Evolutionary conservation across 1,284 basidiomycete genomes (phyloP).

Genomic region (Termitomyces sp.): DNA sequence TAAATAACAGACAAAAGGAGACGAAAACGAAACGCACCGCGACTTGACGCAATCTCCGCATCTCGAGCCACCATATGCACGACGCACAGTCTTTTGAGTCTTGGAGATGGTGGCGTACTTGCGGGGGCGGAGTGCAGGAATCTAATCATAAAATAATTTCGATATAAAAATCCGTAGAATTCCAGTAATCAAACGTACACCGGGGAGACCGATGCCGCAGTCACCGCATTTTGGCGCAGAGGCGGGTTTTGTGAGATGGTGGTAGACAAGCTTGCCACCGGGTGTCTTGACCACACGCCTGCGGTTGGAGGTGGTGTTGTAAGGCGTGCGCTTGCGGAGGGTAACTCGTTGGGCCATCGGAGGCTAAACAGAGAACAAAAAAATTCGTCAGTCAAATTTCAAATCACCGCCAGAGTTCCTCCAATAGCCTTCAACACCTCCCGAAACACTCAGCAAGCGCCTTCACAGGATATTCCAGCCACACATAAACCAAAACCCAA

Average conservation of each 20-base stretch:
- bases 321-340: conserved; percentile 96
- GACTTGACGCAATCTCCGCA: conserved; percentile 91
- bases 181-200: conserved; percentile 55
- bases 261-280: conserved; percentile 87
- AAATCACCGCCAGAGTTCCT: background rate
- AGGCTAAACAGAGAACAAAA: conserved; percentile 14
- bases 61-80: conserved; percentile 94
- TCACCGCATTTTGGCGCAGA: conserved; percentile 96
- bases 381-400: conserved; percentile 1
- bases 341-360: conserved; percentile 98
- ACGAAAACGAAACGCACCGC: conserved; percentile 51
- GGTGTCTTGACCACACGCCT: conserved; percentile 97
- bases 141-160: conserved; percentile 37
- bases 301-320: conserved; percentile 98
- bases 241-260: conserved; percentile 84
- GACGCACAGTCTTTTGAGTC: conserved; percentile 89
- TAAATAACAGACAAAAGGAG: background rate
- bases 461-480: background rate
- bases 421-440: background rate
- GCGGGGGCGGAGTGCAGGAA: conserved; percentile 89
- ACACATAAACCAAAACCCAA: background rate
- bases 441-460: background rate
- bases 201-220: conserved; percentile 87
- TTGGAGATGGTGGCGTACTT: conserved; percentile 93
- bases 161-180: background rate